Conservation (phyloP, 371 early-diverging fungal genomes). For the Rhizopus delemar region DNA sequence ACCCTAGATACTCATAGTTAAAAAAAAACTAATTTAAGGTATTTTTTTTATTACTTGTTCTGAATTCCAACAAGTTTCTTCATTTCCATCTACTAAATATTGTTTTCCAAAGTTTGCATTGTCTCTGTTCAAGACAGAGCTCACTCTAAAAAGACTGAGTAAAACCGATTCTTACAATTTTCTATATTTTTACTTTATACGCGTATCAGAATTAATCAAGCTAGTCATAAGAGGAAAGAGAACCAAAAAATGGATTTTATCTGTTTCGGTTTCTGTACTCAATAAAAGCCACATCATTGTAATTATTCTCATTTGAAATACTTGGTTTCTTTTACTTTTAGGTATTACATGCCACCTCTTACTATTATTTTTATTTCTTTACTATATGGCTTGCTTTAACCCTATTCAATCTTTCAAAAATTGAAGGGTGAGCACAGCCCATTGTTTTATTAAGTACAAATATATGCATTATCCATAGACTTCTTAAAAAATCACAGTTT, state of each 20-base stretch:
- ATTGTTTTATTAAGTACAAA: too few species aligned
- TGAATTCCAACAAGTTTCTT: conserved; percentile 95
- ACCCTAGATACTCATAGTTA: conserved; percentile 48
- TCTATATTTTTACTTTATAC: conserved; percentile 54
- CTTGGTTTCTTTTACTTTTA: too few species aligned
- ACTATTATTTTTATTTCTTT: too few species aligned
- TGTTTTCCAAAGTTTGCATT: conserved; percentile 78
- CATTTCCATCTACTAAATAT: conserved; percentile 71
- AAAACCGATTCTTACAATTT: background rate
- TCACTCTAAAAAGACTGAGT: conserved; percentile 61
- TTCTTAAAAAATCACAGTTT: too few species aligned
- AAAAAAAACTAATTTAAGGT: background rate
- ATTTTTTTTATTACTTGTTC: conserved; percentile 59
- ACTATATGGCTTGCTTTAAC: too few species aligned
- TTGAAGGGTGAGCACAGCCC: too few species aligned
- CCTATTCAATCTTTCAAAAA: too few species aligned
- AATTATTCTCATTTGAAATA: too few species aligned
- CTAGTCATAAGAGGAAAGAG: conserved; percentile 38
- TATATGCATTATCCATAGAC: too few species aligned
- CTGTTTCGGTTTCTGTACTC: background rate
- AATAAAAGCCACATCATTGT: background rate
- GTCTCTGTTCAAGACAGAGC: conserved; percentile 88
- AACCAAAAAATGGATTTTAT: background rate
- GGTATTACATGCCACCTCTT: too few species aligned
- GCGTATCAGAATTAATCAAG: conserved; percentile 53